Evolutionary conservation across 192 early-diverging fungal genomes (phyloP).

Genomic region (Dissophora ornata): DNA sequence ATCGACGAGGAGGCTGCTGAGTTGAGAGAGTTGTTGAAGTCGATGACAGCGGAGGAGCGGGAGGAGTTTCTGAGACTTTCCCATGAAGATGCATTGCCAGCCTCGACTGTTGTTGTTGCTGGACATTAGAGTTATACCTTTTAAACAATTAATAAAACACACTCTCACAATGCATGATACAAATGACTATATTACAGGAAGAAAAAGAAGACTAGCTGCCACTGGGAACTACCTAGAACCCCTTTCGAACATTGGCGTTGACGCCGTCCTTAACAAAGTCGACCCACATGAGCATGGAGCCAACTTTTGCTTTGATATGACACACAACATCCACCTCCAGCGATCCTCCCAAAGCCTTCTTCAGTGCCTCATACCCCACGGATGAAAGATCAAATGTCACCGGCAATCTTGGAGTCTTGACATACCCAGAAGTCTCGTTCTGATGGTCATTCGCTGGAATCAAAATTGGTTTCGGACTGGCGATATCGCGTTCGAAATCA

Average conservation of each 20-base stretch:
- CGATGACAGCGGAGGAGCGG: conserved; percentile 43
- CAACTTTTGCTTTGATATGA: conserved; percentile 54
- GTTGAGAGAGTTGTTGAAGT: conserved; percentile 19
- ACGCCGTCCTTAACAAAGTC: conserved; percentile 58
- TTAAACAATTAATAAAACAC: not conserved
- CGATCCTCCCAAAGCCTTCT: conserved; percentile 57
- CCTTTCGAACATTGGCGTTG: conserved; percentile 55
- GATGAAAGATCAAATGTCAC: conserved; percentile 45
- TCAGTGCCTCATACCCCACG: conserved; percentile 58
- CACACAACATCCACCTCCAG: conserved; percentile 60
- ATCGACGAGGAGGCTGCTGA: conserved; percentile 33
- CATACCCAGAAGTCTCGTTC: conserved; percentile 44
- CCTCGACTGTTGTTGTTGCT: not conserved
- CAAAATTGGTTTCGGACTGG: conserved; percentile 40
- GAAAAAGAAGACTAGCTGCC: too few relatives aligned
- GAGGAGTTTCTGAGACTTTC: conserved; percentile 40
- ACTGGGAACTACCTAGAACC: conserved; percentile 37
- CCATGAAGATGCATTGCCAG: not conserved
- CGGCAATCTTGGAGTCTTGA: conserved; percentile 40
- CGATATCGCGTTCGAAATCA: conserved; percentile 41
- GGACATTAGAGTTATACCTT: not conserved
- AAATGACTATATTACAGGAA: conserved; percentile 1
- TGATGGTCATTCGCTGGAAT: conserved; percentile 51
- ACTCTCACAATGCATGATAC: too few relatives aligned
- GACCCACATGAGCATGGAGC: conserved; percentile 53